These are phyloP conservation scores for Parietaria judaica DNA, from an alignment of 306 rosid genomes.

Conservation along the genomic window DNA sequence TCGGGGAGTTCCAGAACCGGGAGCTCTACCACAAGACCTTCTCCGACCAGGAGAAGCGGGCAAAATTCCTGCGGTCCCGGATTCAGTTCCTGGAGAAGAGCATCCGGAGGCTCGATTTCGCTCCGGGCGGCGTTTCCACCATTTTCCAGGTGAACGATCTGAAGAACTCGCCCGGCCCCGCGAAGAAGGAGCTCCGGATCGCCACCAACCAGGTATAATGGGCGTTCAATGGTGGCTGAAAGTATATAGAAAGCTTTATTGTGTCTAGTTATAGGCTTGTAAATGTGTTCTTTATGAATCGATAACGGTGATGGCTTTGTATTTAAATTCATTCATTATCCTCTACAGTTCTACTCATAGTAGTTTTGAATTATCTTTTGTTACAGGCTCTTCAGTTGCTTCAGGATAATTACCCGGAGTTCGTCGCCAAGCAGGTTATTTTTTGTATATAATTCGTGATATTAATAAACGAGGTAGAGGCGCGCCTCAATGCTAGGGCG, in stretches of 20 bases:
- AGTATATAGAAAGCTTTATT: too few species aligned
- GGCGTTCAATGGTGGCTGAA: too few species aligned
- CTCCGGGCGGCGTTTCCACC: conserved; percentile 55
- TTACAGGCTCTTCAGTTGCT: conserved; percentile 70
- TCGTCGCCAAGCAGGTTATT: conserved; percentile 76
- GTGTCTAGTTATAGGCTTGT: too few species aligned
- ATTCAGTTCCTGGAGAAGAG: conserved; percentile 79
- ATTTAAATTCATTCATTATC: too few species aligned
- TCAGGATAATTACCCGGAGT: conserved; percentile 93
- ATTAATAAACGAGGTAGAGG: too few species aligned
- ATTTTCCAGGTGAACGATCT: conserved; percentile 81
- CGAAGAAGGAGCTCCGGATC: conserved; percentile 57
- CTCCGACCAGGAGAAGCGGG: conserved; percentile 42
- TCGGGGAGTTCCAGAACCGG: conserved; percentile 89
- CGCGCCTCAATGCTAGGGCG: too few species aligned
- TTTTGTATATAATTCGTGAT: neutral
- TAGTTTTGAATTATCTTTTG: neutral
- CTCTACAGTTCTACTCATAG: too few species aligned
- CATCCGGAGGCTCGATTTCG: conserved; percentile 68
- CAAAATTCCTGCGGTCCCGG: conserved; percentile 69
- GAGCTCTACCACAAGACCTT: conserved; percentile 62
- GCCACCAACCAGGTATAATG: conserved; percentile 42
- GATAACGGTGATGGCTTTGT: too few species aligned
- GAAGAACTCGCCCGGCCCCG: conserved; percentile 77
- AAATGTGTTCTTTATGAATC: too few species aligned